These are phyloP conservation scores for Pichia pseudocactophila DNA, from an alignment of 805 yeast genomes.

Conservation along the genomic window DNA sequence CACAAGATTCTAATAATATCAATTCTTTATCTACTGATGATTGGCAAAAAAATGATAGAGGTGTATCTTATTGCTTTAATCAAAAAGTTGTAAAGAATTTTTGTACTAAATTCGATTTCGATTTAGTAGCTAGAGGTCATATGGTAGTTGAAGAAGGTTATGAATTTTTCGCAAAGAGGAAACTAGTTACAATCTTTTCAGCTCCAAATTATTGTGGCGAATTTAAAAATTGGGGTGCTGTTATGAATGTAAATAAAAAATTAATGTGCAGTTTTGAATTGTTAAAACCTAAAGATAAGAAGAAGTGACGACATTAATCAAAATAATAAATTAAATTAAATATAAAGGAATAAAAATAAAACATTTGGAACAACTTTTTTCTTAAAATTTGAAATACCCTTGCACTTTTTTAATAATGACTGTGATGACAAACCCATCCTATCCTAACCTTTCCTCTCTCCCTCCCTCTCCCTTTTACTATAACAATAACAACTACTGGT, in stretches of 20 bases:
- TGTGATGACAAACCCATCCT: no score
- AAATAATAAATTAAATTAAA: background rate
- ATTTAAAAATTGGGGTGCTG: conserved; percentile 73
- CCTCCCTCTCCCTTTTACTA: background rate
- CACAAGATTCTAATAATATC: conserved; percentile 34
- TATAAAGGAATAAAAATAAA: background rate
- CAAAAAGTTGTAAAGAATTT: conserved; percentile 65
- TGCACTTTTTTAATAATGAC: no score
- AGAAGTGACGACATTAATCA: background rate
- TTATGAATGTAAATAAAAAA: conserved; percentile 61
- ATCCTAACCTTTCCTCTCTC: no score
- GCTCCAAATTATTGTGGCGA: conserved; percentile 85
- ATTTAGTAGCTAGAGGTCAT: conserved; percentile 73
- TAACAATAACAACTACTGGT: background rate
- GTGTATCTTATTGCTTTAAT: conserved; percentile 73
- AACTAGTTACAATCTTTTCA: conserved; percentile 67
- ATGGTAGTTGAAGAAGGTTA: conserved; percentile 90
- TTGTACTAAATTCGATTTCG: conserved; percentile 58
- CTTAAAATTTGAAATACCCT: no score
- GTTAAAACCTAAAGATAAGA: conserved; percentile 21
- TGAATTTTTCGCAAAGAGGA: conserved; percentile 68
- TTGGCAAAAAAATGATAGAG: conserved; percentile 80
- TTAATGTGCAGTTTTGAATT: conserved; percentile 66
- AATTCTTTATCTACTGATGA: conserved; percentile 23
- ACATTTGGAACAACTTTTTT: no score